Conservation (phyloP, 1,284 basidiomycete species). For the Cryptococcus sp. region DNA sequence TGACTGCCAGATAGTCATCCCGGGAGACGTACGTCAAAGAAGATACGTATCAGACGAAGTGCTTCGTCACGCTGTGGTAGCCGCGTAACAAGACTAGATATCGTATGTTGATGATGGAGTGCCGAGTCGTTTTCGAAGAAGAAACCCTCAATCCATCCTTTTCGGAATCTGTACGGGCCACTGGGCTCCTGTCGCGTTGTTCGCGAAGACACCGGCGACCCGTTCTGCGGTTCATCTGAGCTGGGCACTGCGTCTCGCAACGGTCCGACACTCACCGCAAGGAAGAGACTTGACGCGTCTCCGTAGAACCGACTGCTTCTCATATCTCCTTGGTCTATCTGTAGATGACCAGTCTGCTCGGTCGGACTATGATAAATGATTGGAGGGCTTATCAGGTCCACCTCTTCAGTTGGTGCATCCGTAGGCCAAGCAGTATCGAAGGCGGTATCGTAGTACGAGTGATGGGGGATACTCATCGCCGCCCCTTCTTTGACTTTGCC, state of each 20-base stretch:
- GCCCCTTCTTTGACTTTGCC: no score
- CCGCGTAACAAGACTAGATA: constrained; percentile 8
- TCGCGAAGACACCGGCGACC: not conserved
- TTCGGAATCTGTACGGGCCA: constrained; percentile 13
- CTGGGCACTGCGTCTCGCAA: not conserved
- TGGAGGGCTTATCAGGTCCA: no score
- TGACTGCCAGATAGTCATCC: not conserved
- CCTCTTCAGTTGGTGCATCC: no score
- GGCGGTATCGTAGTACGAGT: no score
- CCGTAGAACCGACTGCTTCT: constrained; percentile 20
- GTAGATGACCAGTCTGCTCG: constrained; percentile 6
- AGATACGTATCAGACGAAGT: constrained; percentile 6
- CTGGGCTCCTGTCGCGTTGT: not conserved
- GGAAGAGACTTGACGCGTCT: constrained; percentile 22
- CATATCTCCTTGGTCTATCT: constrained; percentile 9
- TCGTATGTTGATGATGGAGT: constrained; percentile 5
- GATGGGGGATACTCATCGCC: no score
- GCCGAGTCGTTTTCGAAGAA: constrained; percentile 19
- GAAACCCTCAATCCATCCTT: constrained; percentile 22
- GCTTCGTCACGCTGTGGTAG: constrained; percentile 16
- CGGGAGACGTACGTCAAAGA: constrained; percentile 15
- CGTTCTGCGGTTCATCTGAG: not conserved
- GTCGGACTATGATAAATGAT: no score
- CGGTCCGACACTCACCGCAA: constrained; percentile 14
- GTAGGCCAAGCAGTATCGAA: no score